Base-by-base conservation (phyloP, 495 filamentous ascomycete species). In the Hypoxylon intermedium region DNA sequence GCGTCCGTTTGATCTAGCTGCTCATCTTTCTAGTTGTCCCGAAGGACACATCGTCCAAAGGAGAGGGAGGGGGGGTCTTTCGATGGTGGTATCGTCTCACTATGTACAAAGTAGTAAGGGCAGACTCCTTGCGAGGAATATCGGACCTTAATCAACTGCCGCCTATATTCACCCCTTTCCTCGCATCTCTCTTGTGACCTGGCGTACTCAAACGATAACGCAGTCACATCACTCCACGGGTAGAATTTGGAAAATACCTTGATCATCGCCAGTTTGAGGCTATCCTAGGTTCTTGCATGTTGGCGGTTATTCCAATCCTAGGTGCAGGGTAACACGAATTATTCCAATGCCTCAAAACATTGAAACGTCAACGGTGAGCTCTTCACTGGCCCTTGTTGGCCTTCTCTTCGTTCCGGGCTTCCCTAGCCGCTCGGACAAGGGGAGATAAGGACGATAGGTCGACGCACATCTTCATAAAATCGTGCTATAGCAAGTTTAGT, bases 391-490 rank as follows among this genome's bases (percentile, higher is more conserved):
- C 78, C 54, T 89, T 90, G 51, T 83, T 83, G 44, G 87, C 85
- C 71, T 92, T 91, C 74, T 98, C 94, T 67, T 93, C 87, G 11
- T 87, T 87, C 58, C 93, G 83, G 43, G 90, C 91, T 63, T 85
- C 80, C 40, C 94, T 84, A 37, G 94, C 94, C 42, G 93, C 88
- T 63, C 86, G 84, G 37, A 98, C 94, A 44, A 98, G 82, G 26
- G 94, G 94, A 11, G 95, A 73, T 21, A 84, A 68, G 5, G 79
- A 74, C 2, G 72, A 70, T 74, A 74, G 89, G 75, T 77, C 90
- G 84, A 72, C 81, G 77, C 65, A 98, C 73, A 62, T 84, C 85
- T 75, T 93, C 91, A 98, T 94, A 74, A 98, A 98, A 2, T 87
- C 87, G 73, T 98, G 94, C 95, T 98, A 63, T 13, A 34, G 23